Conservation (phyloP, 2,329 filamentous ascomycete species). For the Didymella keratinophila region DNA sequence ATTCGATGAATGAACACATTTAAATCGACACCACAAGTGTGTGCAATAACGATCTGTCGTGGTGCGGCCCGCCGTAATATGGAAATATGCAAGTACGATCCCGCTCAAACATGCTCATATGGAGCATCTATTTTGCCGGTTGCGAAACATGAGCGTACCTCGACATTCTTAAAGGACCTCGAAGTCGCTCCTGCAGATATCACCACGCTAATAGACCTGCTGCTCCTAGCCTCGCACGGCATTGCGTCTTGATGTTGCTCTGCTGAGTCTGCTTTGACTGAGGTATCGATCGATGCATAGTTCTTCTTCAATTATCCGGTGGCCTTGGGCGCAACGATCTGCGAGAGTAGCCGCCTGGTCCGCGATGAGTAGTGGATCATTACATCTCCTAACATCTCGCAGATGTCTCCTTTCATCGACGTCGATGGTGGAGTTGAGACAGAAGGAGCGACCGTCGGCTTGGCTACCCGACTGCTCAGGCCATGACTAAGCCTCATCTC, state of each 20-base stretch:
- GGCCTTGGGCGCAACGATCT: neutral
- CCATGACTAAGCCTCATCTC: neutral
- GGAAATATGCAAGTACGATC: conserved; percentile 4
- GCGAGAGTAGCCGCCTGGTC: neutral
- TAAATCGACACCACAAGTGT: neutral
- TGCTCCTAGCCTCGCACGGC: neutral
- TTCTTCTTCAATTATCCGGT: neutral
- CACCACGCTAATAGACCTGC: no score
- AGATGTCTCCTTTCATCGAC: neutral
- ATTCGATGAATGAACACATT: conserved; percentile 3
- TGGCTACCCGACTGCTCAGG: neutral
- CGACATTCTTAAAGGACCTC: neutral
- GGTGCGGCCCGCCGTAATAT: neutral
- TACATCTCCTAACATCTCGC: neutral
- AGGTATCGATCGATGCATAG: neutral
- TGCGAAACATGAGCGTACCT: neutral
- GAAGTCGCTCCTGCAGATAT: neutral
- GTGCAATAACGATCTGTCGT: neutral
- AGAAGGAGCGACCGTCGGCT: neutral
- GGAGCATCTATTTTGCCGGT: neutral
- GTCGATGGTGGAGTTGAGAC: neutral
- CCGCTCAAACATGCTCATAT: conserved; percentile 18
- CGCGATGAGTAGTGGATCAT: neutral
- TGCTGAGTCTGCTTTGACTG: neutral
- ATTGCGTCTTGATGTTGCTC: neutral